Base-by-base conservation (phyloP, 192 early-diverging fungal genomes). In the Neocallimastix lanati region DNA sequence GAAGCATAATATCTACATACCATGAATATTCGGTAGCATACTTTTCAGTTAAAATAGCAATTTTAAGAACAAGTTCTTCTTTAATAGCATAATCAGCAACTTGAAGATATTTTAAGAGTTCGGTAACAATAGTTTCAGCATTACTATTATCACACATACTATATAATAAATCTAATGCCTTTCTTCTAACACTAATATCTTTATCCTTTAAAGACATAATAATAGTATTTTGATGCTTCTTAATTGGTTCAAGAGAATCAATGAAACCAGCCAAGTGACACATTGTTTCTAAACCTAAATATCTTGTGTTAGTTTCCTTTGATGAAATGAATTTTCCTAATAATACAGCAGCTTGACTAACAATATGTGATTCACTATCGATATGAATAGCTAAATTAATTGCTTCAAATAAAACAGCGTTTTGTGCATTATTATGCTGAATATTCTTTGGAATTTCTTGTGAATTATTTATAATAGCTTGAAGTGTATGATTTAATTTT, bases 1-100 rank as follows among this genome's bases (percentile, higher is more conserved):
- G 94, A 80, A 98, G 88, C 82, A 98, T 97, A 36, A 98, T 94
- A 81, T 99, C 96, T 0, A 99, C 93, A 84, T 98, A 99, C 98
- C 98, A 99, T 77, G 94, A 92, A 82, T 96, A 96, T 83, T 97
- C 96, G 12, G 95, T 94, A 7, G 97, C 95, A 82, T 92, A 99
- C 85, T 97, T 98, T 83, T 99, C 98, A 0, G 97, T 93, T 83
- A 99, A 86, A 82, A 99, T 99, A 67, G 98, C 98, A 82, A 98
- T 96, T 83, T 98, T 98, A 35, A 99, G 89, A 9, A 96, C 98
- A 93, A 99, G 94, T 84, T 98, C 97, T 86, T 98, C 96, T 28
- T 94, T 90, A 82, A 99, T 89, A 18, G 92, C 91, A 80, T 92
- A 92, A 79, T 99, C 98, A 0, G 97, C 92, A 38, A 94, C 88